These are phyloP conservation scores for Arthrocladium fulminans DNA, from an alignment of 2,329 filamentous ascomycete genomes.

Conservation along the genomic window DNA sequence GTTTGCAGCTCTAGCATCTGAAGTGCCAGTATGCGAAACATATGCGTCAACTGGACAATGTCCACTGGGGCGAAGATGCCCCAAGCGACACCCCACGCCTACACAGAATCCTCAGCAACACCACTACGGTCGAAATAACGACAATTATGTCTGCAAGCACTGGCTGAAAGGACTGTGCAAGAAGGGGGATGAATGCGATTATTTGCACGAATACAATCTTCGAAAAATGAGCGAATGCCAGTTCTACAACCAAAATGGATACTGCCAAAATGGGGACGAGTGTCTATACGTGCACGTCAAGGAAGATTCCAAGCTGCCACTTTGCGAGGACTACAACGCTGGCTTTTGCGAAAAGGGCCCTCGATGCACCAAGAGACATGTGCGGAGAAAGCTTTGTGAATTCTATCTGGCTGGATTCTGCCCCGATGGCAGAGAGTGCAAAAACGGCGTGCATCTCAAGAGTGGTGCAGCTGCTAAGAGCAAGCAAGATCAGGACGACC, in stretches of 20 bases:
- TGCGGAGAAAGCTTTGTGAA: constrained; percentile 67
- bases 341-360: constrained; percentile 92
- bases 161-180: constrained; percentile 97
- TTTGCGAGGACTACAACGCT: constrained; percentile 84
- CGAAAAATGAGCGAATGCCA: constrained; percentile 98
- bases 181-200: constrained; percentile 94
- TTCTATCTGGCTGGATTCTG: constrained; percentile 94
- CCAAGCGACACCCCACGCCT: constrained; percentile 64
- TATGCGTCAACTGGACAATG: constrained; percentile 73
- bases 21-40: constrained; percentile 74
- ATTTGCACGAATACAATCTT: constrained; percentile 96
- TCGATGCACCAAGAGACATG: constrained; percentile 77
- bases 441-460: constrained; percentile 60
- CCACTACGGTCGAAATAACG: constrained; percentile 22
- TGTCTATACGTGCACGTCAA: constrained; percentile 89
- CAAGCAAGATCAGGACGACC: constrained; percentile 15
- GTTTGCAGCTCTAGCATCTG: constrained; percentile 70
- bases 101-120: constrained; percentile 33
- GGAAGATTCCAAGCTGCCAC: constrained; percentile 65
- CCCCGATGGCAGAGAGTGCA: constrained; percentile 68
- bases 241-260: constrained; percentile 86
- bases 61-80: constrained; percentile 71
- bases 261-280: constrained; percentile 94
- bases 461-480: constrained; percentile 5
- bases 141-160: constrained; percentile 87